These are phyloP conservation scores for Hericium rajendrae DNA, from an alignment of 768 basidiomycete species.

Conservation along the genomic window DNA sequence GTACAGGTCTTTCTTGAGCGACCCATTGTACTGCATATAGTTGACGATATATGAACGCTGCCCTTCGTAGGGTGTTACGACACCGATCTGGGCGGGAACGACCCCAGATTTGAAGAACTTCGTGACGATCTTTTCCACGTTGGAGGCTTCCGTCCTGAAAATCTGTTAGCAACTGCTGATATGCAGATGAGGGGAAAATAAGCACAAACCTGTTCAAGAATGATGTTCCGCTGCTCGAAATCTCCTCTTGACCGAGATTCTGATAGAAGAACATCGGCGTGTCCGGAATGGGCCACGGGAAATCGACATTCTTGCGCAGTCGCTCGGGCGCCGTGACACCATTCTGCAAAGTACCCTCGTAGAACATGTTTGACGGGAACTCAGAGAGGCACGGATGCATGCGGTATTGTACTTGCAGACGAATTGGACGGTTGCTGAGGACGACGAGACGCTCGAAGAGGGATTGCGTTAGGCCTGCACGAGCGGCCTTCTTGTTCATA, in stretches of 20 bases:
- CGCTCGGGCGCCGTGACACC: constrained; percentile 98
- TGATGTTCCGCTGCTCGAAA: constrained; percentile 95
- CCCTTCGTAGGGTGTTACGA: constrained; percentile 98
- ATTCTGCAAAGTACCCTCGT: constrained; percentile 97
- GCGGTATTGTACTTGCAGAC: constrained; percentile 98
- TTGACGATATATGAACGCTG: constrained; percentile 97
- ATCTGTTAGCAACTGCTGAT: constrained; percentile 1
- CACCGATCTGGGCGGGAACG: constrained; percentile 89
- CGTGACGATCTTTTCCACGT: constrained; percentile 99
- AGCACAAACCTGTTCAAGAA: constrained; percentile 78
- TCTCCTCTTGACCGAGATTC: constrained; percentile 97
- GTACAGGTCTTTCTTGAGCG: constrained; percentile 97
- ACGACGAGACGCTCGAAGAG: constrained; percentile 96
- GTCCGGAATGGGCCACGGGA: constrained; percentile 95
- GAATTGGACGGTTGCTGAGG: constrained; percentile 92
- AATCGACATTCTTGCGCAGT: constrained; percentile 95
- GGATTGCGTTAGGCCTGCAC: constrained; percentile 96
- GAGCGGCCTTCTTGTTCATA: constrained; percentile 99
- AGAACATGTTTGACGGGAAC: constrained; percentile 99
- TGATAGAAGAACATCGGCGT: constrained; percentile 99
- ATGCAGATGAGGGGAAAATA: constrained; percentile 1
- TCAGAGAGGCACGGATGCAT: constrained; percentile 99
- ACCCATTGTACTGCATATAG: constrained; percentile 99
- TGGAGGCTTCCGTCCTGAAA: constrained; percentile 88
- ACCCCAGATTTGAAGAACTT: constrained; percentile 99